A percentile compares a stretch with the other conserved stretches of the same genome.
Conservation (phyloP, 116 monocot genomes). For the Trichopus zeylanicus region DNA sequence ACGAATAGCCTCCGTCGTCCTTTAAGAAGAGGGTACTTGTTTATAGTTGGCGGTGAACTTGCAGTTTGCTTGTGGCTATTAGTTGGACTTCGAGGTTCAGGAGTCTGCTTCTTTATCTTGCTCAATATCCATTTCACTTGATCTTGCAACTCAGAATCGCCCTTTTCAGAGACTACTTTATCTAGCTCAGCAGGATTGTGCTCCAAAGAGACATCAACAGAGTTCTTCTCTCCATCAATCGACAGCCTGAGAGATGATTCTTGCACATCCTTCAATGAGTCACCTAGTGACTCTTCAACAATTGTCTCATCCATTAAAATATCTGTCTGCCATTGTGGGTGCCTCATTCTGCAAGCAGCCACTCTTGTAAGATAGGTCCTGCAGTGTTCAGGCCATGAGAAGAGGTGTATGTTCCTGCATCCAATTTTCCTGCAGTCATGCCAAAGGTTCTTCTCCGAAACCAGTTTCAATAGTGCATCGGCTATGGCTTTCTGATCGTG, state of each 20-base stretch:
- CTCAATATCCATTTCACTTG: conserved; percentile 69
- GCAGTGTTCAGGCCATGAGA: conserved; percentile 95
- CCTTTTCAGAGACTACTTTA: conserved; percentile 14
- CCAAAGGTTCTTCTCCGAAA: conserved; percentile 85
- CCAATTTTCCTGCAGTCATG: conserved; percentile 71
- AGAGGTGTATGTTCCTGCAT: conserved; percentile 76
- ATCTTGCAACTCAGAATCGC: conserved; percentile 41
- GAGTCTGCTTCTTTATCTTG: conserved; percentile 43
- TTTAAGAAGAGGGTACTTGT: conserved; percentile 63
- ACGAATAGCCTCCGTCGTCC: conserved; percentile 71
- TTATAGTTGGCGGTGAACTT: conserved; percentile 7
- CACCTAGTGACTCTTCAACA: conserved; percentile 56
- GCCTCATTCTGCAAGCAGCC: conserved; percentile 76
- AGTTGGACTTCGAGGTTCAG: conserved; percentile 4
- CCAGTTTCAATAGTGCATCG: conserved; percentile 77
- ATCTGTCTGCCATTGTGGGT: conserved; percentile 82
- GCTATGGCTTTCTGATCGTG: conserved; percentile 82
- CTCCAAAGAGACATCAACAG: conserved; percentile 28
- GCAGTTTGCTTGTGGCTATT: conserved; percentile 10
- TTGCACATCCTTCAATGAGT: conserved; percentile 75
- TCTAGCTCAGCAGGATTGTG: conserved; percentile 19
- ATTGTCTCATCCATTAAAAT: conserved; percentile 48
- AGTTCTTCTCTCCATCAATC: conserved; percentile 51
- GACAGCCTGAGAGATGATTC: conserved; percentile 72
- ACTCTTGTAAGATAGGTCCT: conserved; percentile 74